Percentiles rank a stretch among this genome's conserved stretches.
phyloP scores from a whole-genome alignment of 139 green algal genomes.

The Zygnema circumcarinatum region DNA sequence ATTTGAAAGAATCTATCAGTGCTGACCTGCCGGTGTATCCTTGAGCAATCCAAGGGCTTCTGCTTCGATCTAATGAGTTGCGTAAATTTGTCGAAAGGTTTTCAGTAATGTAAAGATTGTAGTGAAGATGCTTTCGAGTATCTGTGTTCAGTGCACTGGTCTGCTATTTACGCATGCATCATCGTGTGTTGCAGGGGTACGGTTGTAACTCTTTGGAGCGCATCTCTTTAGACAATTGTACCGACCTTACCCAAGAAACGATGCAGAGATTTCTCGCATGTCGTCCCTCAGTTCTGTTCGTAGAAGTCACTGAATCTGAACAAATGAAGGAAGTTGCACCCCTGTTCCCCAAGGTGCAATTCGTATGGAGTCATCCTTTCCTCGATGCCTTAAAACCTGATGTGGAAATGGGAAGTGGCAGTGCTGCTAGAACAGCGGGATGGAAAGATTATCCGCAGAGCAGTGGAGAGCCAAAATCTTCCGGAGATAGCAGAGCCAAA shows the following conservation, averaged over 20 bases:
- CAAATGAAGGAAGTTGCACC: conserved; percentile 1
- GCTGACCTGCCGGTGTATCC: too few species aligned
- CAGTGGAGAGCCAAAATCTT: not conserved
- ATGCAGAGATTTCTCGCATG: not conserved
- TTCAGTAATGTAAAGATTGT: too few species aligned
- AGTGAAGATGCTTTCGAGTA: too few species aligned
- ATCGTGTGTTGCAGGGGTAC: not conserved
- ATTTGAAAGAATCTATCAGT: too few species aligned
- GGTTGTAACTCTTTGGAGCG: not conserved
- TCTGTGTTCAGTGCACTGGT: too few species aligned
- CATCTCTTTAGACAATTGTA: not conserved
- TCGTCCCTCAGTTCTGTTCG: not conserved
- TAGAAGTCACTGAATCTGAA: not conserved
- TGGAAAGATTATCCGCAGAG: not conserved
- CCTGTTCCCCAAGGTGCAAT: conserved; percentile 18
- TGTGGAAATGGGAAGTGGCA: not conserved
- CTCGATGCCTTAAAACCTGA: not conserved
- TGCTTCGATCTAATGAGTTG: too few species aligned
- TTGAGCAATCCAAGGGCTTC: too few species aligned
- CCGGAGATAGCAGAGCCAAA: not conserved
- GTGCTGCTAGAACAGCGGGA: not conserved
- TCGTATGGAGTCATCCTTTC: not conserved
- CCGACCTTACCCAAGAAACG: not conserved
- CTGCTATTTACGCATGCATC: too few species aligned
- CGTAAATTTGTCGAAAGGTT: too few species aligned